These are phyloP conservation scores for Xylariaceae sp. DNA, from an alignment of 2,329 filamentous ascomycete species.

Conservation along the genomic window DNA sequence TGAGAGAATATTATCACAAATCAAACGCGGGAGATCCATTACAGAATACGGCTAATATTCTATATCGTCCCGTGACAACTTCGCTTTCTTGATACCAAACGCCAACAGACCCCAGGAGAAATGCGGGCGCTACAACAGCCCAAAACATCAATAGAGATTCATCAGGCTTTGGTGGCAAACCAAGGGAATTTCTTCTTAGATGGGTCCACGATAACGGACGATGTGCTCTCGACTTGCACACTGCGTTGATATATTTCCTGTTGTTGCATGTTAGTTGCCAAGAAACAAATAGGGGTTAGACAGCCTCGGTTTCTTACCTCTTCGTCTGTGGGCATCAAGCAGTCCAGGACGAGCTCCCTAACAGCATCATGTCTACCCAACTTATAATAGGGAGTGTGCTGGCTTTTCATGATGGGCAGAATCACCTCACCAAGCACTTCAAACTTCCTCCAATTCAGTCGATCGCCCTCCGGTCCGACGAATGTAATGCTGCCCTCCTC, in stretches of 20 bases:
- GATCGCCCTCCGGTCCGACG: conserved; percentile 63
- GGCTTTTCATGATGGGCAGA: conserved; percentile 84
- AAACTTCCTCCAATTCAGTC: conserved; percentile 98
- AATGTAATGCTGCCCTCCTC: conserved; percentile 91
- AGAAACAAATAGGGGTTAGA: background rate
- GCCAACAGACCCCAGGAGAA: conserved; percentile 11
- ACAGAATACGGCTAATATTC: conserved; percentile 13
- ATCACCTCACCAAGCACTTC: conserved; percentile 92
- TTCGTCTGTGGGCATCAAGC: conserved; percentile 75
- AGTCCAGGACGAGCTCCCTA: conserved; percentile 72
- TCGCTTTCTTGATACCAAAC: conserved; percentile 16
- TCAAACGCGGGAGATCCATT: conserved; percentile 5
- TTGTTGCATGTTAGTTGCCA: conserved; percentile 16
- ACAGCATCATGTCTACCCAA: conserved; percentile 64
- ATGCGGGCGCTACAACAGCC: conserved; percentile 5
- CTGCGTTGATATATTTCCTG: conserved; percentile 62
- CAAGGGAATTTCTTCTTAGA: conserved; percentile 62
- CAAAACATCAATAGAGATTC: conserved; percentile 6
- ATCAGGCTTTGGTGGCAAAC: conserved; percentile 45
- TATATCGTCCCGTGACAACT: conserved; percentile 10
- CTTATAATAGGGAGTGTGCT: conserved; percentile 74
- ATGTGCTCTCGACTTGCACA: conserved; percentile 50
- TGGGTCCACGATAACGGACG: conserved; percentile 42
- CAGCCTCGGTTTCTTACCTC: conserved; percentile 56
- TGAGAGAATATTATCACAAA: conserved; percentile 2